Evolutionary conservation across 2,329 filamentous ascomycete genomes (phyloP).

Genomic region (Pseudogymnoascus sp.): DNA sequence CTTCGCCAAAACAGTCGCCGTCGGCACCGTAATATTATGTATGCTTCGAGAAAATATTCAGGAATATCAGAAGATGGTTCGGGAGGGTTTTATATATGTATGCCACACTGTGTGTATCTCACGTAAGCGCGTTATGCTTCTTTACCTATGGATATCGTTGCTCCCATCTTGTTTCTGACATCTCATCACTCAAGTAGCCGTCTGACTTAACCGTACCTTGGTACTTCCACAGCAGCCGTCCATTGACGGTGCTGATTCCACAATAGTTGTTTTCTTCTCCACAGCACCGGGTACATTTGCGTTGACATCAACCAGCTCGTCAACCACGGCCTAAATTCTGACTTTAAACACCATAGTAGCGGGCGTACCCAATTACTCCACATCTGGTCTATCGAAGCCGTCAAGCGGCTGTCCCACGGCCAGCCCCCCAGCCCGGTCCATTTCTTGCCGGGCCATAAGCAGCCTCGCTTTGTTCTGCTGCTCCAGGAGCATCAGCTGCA

Average conservation of each 20-base stretch:
- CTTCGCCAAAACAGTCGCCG: background rate
- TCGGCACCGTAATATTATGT: conserved; percentile 4
- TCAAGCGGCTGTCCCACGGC: too few species aligned
- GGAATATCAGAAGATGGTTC: background rate
- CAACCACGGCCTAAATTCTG: background rate
- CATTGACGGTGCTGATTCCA: background rate
- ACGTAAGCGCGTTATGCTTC: background rate
- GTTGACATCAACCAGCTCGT: background rate
- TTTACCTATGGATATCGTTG: background rate
- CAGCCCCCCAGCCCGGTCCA: too few species aligned
- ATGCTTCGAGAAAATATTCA: background rate
- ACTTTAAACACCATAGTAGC: background rate
- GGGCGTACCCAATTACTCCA: background rate
- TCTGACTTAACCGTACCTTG: background rate
- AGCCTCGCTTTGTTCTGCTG: too few species aligned
- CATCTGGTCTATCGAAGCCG: background rate
- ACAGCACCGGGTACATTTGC: background rate
- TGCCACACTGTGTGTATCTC: background rate
- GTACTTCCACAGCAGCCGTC: background rate
- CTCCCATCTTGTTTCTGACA: background rate
- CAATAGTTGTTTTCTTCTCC: background rate
- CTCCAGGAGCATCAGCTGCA: too few species aligned
- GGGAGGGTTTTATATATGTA: background rate
- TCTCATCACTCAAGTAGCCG: background rate
- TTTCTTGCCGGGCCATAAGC: too few species aligned